phyloP scores from a whole-genome alignment of 2,329 filamentous ascomycete species.

The Claviceps quebecensis region DNA sequence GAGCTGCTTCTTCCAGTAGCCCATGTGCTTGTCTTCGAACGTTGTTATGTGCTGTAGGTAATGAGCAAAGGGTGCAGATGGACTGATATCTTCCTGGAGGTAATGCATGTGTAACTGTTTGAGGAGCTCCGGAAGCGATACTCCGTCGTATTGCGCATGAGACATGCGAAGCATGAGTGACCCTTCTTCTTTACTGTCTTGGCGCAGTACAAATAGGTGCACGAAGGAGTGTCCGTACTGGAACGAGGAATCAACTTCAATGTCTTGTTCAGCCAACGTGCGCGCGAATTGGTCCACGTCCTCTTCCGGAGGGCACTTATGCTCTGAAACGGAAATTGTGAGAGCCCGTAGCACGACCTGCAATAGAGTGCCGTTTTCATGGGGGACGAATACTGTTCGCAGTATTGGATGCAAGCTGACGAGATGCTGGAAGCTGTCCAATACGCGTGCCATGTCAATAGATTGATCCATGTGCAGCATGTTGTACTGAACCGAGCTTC shows the following conservation, averaged over 20 bases:
- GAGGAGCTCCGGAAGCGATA: constrained; percentile 29
- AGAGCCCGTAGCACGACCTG: constrained; percentile 45
- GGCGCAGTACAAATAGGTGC: constrained; percentile 46
- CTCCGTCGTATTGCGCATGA: background rate
- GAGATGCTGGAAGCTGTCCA: constrained; percentile 37
- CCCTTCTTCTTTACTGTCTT: background rate
- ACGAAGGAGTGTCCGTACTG: constrained; percentile 38
- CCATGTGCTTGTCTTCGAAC: constrained; percentile 24
- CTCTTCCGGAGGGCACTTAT: constrained; percentile 28
- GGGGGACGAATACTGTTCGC: constrained; percentile 48
- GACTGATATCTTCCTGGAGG: constrained; percentile 14
- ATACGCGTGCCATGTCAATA: constrained; percentile 34
- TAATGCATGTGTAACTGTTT: constrained; percentile 42
- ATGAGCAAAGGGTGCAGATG: constrained; percentile 27
- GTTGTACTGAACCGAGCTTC: constrained; percentile 50
- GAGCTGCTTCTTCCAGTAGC: constrained; percentile 49
- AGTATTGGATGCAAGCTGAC: constrained; percentile 49
- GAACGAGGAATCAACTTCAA: constrained; percentile 22
- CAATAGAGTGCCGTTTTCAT: constrained; percentile 31
- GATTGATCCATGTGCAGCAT: constrained; percentile 44
- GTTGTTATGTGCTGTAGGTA: constrained; percentile 33
- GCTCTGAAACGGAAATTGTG: constrained; percentile 15
- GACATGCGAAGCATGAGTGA: constrained; percentile 17
- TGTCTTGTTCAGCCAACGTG: background rate
- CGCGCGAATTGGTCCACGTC: constrained; percentile 18